These are phyloP conservation scores for Xylaria acuta DNA, from an alignment of 495 filamentous ascomycete genomes.

Conservation along the genomic window DNA sequence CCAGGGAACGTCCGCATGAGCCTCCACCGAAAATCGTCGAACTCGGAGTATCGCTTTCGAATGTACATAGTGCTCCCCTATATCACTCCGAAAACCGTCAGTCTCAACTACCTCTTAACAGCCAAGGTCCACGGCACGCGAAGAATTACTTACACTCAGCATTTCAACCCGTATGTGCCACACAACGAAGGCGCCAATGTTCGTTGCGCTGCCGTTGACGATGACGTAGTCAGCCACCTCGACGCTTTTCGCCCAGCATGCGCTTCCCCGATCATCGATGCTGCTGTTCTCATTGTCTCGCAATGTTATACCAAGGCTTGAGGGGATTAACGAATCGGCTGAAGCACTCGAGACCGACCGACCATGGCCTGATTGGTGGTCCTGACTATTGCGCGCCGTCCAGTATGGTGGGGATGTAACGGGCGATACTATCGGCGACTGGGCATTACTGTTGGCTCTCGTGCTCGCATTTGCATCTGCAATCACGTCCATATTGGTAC, in stretches of 20 bases:
- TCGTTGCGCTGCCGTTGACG: conserved; percentile 56
- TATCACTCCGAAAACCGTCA: neutral
- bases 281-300: conserved; percentile 59
- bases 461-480: neutral
- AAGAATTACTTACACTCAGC: conserved; percentile 44
- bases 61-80: conserved; percentile 62
- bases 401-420: conserved; percentile 43
- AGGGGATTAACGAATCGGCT: conserved; percentile 48
- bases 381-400: conserved; percentile 35
- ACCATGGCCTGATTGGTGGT: conserved; percentile 29
- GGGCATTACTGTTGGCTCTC: neutral
- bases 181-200: conserved; percentile 63
- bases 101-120: neutral
- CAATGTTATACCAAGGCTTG: conserved; percentile 55
- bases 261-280: conserved; percentile 53
- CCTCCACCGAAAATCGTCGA: conserved; percentile 57
- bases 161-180: conserved; percentile 64
- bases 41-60: conserved; percentile 65
- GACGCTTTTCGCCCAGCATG: conserved; percentile 64
- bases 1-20: conserved; percentile 60
- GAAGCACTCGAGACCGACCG: conserved; percentile 50
- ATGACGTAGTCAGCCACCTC: conserved; percentile 57
- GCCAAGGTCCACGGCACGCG: neutral
- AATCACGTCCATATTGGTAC: conserved; percentile 6
- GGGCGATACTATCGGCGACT: conserved; percentile 23